Percentiles rank a stretch among this genome's conserved stretches.
Evolutionary conservation across 2,329 filamentous ascomycete genomes (phyloP).

Genomic region (Keithomyces neogunnii): DNA sequence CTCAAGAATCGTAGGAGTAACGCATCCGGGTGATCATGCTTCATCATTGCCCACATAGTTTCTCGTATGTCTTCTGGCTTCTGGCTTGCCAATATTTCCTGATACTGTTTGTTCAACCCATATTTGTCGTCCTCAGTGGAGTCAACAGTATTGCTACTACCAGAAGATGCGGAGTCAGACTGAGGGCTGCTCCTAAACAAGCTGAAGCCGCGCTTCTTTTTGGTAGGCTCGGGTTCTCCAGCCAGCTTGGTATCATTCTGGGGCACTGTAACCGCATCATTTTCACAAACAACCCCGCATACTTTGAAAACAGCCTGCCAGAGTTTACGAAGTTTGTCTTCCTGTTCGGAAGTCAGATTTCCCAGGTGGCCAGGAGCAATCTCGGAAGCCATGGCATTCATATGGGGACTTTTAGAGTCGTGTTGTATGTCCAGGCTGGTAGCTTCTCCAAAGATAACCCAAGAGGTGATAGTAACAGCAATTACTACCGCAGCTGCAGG

Average conservation of each 20-base stretch:
- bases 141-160: slow-evolving; percentile 26
- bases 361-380: slow-evolving; percentile 65
- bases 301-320: slow-evolving; percentile 73
- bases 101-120: slow-evolving; percentile 78
- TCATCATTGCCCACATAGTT: slow-evolving; percentile 89
- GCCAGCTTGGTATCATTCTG: slow-evolving; percentile 1
- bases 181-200: slow-evolving; percentile 53
- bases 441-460: background rate
- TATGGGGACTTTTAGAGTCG: background rate
- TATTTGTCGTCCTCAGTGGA: slow-evolving; percentile 78
- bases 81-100: slow-evolving; percentile 68
- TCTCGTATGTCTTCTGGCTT: slow-evolving; percentile 70
- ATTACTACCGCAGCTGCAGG: slow-evolving; percentile 5
- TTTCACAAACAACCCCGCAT: slow-evolving; percentile 48
- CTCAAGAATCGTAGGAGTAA: slow-evolving; percentile 74
- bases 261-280: slow-evolving; percentile 15
- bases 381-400: slow-evolving; percentile 31
- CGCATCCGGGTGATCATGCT: slow-evolving; percentile 88
- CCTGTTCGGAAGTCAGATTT: slow-evolving; percentile 82
- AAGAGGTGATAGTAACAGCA: slow-evolving; percentile 5
- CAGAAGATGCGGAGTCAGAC: slow-evolving; percentile 18
- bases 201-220: slow-evolving; percentile 60
- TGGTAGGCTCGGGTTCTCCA: slow-evolving; percentile 48
- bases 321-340: slow-evolving; percentile 78
- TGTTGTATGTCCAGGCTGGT: background rate